Evolutionary conservation across 352 stramenopile genomes (phyloP).

Genomic region (Phytophthora syringae): DNA sequence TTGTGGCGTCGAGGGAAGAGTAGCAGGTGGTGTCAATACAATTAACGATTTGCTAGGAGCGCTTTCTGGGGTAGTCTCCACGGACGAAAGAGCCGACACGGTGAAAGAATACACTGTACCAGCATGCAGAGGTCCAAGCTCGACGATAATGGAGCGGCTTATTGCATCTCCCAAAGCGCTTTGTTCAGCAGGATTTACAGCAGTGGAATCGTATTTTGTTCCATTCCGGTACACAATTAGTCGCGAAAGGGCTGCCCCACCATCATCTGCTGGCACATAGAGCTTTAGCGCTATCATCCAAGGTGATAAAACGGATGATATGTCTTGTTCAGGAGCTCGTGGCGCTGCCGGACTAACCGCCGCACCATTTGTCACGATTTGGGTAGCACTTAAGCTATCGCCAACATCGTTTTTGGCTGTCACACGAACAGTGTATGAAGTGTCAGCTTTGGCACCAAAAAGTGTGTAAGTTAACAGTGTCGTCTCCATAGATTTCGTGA

Average conservation of each 20-base stretch:
- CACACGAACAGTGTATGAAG: conserved; percentile 38
- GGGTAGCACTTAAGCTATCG: neutral
- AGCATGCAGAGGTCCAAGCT: conserved; percentile 38
- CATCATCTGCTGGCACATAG: conserved; percentile 45
- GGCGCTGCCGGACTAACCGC: conserved; percentile 37
- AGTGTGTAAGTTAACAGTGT: conserved; percentile 21
- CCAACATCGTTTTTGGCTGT: conserved; percentile 38
- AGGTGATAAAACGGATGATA: conserved; percentile 16
- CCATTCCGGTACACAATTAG: conserved; percentile 57
- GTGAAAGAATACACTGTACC: conserved; percentile 42
- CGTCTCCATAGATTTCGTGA: conserved; percentile 6
- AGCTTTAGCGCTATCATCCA: conserved; percentile 48
- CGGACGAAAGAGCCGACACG: conserved; percentile 37
- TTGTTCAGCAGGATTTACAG: conserved; percentile 10
- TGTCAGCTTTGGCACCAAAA: conserved; percentile 34
- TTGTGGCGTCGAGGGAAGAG: conserved; percentile 43
- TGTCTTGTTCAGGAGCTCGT: conserved; percentile 23
- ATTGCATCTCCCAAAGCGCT: conserved; percentile 7
- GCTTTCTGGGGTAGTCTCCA: conserved; percentile 39
- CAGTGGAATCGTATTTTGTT: conserved; percentile 23
- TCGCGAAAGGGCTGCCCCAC: conserved; percentile 40
- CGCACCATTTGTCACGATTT: conserved; percentile 32
- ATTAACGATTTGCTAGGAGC: conserved; percentile 26
- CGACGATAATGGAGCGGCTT: conserved; percentile 22
- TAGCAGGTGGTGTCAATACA: conserved; percentile 41